A percentile compares a stretch with the other conserved stretches of the same genome.
Conservation (phyloP, 1,284 basidiomycete genomes). For the Calocybe gambosa region DNA sequence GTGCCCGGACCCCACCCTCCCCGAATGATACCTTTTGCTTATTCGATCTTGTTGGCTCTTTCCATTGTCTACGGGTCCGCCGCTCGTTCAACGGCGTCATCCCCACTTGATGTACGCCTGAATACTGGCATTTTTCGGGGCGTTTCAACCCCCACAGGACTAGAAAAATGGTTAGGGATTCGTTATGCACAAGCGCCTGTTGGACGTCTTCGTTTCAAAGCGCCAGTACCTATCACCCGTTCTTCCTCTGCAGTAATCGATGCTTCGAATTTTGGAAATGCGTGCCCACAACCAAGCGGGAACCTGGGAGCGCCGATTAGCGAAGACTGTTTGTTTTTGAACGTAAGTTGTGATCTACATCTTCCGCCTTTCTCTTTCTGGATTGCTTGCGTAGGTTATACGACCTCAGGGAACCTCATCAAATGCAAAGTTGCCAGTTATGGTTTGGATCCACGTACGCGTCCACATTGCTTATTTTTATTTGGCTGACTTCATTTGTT, state of each 20-base stretch:
- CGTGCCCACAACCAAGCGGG: constrained; percentile 46
- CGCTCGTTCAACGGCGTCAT: constrained; percentile 14
- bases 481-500: background rate
- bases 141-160: constrained; percentile 31
- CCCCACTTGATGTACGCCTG: constrained; percentile 30
- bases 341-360: constrained; percentile 37
- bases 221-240: constrained; percentile 46
- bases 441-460: constrained; percentile 50
- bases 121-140: constrained; percentile 44
- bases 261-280: constrained; percentile 48
- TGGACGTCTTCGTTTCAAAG: constrained; percentile 49
- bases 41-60: constrained; percentile 2
- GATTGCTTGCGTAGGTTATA: constrained; percentile 29
- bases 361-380: too few relatives aligned
- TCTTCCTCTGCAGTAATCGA: constrained; percentile 29
- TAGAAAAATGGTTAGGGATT: constrained; percentile 57
- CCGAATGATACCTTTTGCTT: background rate
- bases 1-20: background rate
- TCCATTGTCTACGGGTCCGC: constrained; percentile 7
- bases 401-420: constrained; percentile 31
- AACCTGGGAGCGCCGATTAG: constrained; percentile 40
- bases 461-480: background rate
- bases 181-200: constrained; percentile 60
- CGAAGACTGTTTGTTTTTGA: constrained; percentile 53
- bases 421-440: constrained; percentile 36